A percentile compares a stretch with the other conserved stretches of the same genome.
phyloP scores from a whole-genome alignment of 257 asterid genomes.

The Fraxinus excelsior region DNA sequence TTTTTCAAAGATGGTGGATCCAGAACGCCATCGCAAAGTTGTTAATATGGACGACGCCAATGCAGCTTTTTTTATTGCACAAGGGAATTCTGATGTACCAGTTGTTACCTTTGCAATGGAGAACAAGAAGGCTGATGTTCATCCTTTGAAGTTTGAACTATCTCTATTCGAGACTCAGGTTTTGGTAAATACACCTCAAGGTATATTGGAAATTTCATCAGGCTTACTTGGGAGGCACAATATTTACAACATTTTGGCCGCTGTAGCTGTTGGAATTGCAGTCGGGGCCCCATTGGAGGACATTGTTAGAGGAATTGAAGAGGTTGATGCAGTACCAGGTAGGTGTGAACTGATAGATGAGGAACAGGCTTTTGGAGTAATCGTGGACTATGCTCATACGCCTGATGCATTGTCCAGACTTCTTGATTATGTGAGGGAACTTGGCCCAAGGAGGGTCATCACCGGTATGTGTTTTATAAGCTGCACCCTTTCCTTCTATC shows the following conservation, averaged over 20 bases:
- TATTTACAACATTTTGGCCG: constrained; percentile 84
- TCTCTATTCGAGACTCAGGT: constrained; percentile 95
- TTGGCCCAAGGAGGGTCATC: constrained; percentile 76
- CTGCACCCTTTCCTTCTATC: constrained; percentile 9
- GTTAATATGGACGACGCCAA: constrained; percentile 86
- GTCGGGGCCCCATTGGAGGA: constrained; percentile 98
- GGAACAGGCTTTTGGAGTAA: constrained; percentile 94
- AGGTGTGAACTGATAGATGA: constrained; percentile 96
- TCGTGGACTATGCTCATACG: constrained; percentile 86
- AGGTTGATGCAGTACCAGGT: constrained; percentile 98
- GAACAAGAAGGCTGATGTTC: constrained; percentile 83
- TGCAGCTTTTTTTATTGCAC: constrained; percentile 68
- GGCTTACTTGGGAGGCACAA: constrained; percentile 95
- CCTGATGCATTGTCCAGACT: constrained; percentile 83
- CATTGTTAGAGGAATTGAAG: constrained; percentile 95
- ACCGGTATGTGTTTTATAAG: constrained; percentile 54
- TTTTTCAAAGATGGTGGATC: constrained; percentile 85
- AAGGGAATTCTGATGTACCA: constrained; percentile 79
- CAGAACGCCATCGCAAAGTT: constrained; percentile 72
- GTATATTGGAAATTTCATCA: constrained; percentile 90
- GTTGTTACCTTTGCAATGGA: constrained; percentile 88
- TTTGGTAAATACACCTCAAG: constrained; percentile 87
- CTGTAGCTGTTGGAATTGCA: constrained; percentile 91
- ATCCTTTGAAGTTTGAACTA: constrained; percentile 75
- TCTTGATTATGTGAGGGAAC: constrained; percentile 86